Percentiles rank a stretch among this genome's conserved stretches.
Conservation (phyloP, 768 basidiomycete species). For the Hericium erinaceus region DNA sequence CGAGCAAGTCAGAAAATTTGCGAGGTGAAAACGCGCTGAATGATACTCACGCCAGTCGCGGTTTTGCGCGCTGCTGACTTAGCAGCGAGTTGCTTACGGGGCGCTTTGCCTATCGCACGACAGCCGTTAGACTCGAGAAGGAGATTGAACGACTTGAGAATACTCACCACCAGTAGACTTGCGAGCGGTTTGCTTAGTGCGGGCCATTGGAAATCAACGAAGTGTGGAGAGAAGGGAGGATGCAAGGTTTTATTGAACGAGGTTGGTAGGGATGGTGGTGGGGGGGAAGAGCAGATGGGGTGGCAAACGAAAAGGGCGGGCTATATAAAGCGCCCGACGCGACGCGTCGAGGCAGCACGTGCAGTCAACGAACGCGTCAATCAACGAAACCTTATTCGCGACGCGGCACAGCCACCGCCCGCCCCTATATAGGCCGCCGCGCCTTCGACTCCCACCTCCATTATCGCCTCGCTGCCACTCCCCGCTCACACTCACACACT, state of each 20-base stretch:
- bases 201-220: constrained; percentile 40
- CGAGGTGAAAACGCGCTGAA: background rate
- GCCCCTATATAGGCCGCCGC: constrained; percentile 17
- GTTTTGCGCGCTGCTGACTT: constrained; percentile 58
- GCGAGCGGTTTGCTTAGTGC: constrained; percentile 70
- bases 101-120: constrained; percentile 38
- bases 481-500: constrained; percentile 3
- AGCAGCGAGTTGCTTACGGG: constrained; percentile 64
- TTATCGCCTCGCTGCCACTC: constrained; percentile 1
- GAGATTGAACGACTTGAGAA: too few species aligned
- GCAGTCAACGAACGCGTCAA: constrained; percentile 17
- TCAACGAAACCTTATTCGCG: constrained; percentile 16
- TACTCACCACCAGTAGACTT: constrained; percentile 64
- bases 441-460: background rate
- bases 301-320: constrained; percentile 3
- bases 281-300: background rate
- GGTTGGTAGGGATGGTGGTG: background rate
- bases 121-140: background rate
- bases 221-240: background rate
- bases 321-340: constrained; percentile 1
- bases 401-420: constrained; percentile 8
- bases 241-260: background rate
- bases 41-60: constrained; percentile 28
- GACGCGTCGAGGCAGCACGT: constrained; percentile 9
- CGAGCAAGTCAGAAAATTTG: background rate